Evolutionary conservation across 2,329 filamentous ascomycete genomes (phyloP).

Genomic region (Exophiala bonariae): DNA sequence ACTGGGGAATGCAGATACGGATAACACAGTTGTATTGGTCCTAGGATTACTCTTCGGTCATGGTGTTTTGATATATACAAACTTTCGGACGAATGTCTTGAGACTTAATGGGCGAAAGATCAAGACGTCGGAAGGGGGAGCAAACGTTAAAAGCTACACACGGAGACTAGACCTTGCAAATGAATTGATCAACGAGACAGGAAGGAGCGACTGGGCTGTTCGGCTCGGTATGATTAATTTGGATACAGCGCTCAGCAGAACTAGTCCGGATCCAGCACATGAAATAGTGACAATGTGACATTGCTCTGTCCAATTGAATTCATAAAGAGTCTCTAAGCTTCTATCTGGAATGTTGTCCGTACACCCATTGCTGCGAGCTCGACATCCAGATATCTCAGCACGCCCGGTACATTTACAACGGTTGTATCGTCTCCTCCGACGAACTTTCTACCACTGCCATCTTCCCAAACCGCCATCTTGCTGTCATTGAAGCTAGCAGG

Average conservation of each 20-base stretch:
- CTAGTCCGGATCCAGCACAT: background rate
- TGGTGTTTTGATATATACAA: conserved; percentile 55
- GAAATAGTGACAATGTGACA: conserved; percentile 21
- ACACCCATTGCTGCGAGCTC: conserved; percentile 97
- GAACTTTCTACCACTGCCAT: conserved; percentile 80
- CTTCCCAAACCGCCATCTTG: conserved; percentile 80
- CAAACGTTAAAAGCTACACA: conserved; percentile 31
- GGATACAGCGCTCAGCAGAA: too few species aligned
- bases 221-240: conserved; percentile 37
- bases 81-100: conserved; percentile 49
- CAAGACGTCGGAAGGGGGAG: conserved; percentile 18
- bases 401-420: conserved; percentile 87
- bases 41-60: conserved; percentile 54
- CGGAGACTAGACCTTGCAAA: conserved; percentile 38
- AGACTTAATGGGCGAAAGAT: conserved; percentile 52
- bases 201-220: conserved; percentile 38
- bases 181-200: conserved; percentile 39
- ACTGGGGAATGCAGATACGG: conserved; percentile 56
- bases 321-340: conserved; percentile 35
- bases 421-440: conserved; percentile 89
- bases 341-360: conserved; percentile 86
- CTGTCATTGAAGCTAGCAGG: conserved; percentile 61
- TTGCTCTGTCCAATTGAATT: background rate
- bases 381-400: conserved; percentile 89
- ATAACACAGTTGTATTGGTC: conserved; percentile 54